A percentile compares a stretch with the other conserved stretches of the same genome.
Evolutionary conservation across 2,329 filamentous ascomycete genomes (phyloP).

Genomic region (Diaporthe sp.): DNA sequence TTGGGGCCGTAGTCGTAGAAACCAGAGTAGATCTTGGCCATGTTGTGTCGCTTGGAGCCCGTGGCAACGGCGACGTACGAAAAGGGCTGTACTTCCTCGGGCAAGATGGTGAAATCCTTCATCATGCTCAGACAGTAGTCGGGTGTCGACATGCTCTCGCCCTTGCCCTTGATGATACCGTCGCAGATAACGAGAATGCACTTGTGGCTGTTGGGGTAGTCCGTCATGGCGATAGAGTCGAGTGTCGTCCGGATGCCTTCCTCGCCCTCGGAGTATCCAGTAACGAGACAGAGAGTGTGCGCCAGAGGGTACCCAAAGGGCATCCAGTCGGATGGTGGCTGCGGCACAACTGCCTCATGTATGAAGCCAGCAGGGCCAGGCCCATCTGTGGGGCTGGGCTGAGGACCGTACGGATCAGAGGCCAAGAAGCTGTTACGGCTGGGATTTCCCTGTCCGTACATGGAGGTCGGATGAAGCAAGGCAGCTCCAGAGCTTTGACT

Average conservation of each 20-base stretch:
- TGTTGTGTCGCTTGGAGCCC: constrained; percentile 98
- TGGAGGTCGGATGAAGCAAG: constrained; percentile 76
- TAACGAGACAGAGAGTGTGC: constrained; percentile 94
- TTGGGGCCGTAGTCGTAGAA: constrained; percentile 96
- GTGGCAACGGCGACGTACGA: constrained; percentile 97
- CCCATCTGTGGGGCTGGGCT: constrained; percentile 72
- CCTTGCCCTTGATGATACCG: constrained; percentile 96
- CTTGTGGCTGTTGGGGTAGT: constrained; percentile 99
- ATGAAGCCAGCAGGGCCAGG: constrained; percentile 94
- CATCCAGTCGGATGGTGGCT: constrained; percentile 97
- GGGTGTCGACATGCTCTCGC: constrained; percentile 87
- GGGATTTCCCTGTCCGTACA: constrained; percentile 79
- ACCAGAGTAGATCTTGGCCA: constrained; percentile 98
- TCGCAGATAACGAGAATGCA: constrained; percentile 96
- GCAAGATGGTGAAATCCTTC: constrained; percentile 86
- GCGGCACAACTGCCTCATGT: constrained; percentile 94
- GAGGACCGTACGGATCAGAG: constrained; percentile 66
- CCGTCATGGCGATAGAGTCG: constrained; percentile 96
- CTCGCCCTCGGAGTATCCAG: constrained; percentile 95
- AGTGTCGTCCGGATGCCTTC: constrained; percentile 93
- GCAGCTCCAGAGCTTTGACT: constrained; percentile 85
- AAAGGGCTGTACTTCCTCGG: constrained; percentile 87
- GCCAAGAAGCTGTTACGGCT: constrained; percentile 77
- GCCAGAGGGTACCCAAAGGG: constrained; percentile 96
- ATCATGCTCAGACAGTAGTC: constrained; percentile 95